Percentiles rank a stretch among this genome's conserved stretches.
Conservation (phyloP, 768 basidiomycete species). For the Suillus fuscotomentosus region DNA sequence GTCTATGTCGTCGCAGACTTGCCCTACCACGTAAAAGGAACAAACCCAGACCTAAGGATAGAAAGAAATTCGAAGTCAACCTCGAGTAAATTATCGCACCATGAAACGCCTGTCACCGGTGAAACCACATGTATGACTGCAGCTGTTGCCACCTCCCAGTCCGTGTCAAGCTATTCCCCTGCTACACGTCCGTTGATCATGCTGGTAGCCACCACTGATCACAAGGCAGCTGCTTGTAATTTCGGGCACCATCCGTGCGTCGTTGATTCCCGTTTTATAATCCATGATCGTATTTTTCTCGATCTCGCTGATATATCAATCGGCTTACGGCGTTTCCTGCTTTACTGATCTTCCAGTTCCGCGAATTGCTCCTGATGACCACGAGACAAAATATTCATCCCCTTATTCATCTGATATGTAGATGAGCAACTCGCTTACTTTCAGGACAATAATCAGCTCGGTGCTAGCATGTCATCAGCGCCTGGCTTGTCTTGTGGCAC, state of each 20-base stretch:
- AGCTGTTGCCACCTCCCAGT: background rate
- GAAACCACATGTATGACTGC: background rate
- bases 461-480: background rate
- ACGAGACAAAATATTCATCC: background rate
- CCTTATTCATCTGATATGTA: background rate
- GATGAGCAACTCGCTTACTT: background rate
- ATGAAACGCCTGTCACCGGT: background rate
- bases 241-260: background rate
- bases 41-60: background rate
- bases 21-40: background rate
- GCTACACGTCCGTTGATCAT: background rate
- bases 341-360: background rate
- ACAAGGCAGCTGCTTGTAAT: background rate
- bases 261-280: background rate
- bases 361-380: background rate
- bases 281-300: background rate
- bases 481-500: background rate
- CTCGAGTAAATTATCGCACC: background rate
- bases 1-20: background rate
- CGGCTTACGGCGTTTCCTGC: background rate
- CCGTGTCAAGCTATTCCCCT: background rate
- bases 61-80: background rate
- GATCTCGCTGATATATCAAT: background rate
- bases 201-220: background rate
- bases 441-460: background rate